Evolutionary conservation across 495 filamentous ascomycete genomes (phyloP), one percentile per base, ranked within the genome.

Genomic region (Penicillium flavigenum): DNA sequence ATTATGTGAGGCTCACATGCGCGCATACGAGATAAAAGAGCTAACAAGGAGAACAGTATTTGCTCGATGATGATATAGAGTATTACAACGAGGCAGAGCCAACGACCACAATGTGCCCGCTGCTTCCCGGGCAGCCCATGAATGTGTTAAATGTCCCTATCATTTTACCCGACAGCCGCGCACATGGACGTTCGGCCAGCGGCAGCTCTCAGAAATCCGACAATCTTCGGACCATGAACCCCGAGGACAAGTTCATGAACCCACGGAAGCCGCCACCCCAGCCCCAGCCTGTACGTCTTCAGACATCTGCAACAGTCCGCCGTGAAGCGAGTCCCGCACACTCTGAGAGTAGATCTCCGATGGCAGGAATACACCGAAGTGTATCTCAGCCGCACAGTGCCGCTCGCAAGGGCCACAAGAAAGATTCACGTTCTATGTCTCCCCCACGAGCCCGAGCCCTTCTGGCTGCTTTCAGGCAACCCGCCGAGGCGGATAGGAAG

Each of bases 61-160:
- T 88, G 63, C 64, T 96, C 39, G 85, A 96, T 70, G 84, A 86
- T 51, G 83, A 88, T 41, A 73, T 84, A 44, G 90, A 96, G 70
- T 80, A 80, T 57, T 84, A 88, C 71, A 89, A 93, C 71, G 73
- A 86, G 22, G 72, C 80, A 11, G 76, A 88, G 63, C 86, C 86
- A 2, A 84, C 82, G 12, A 94, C 92, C 11, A 90, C 83, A 8
- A 71, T 79, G n/a, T 96, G 91, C 64, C 92, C 92, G 19, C 84
- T 92, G 54, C 83, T 94, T 29, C 92, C 92, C 10, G 92, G 92
- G 17, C 92, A 96, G 69, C 81, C 81, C 1, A 83, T 96, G 67
- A 96, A 96, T 66, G 81, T 91, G 19, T 76, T 96, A 26, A 85
- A 87, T 39, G 85, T 96, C 4, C 92, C 92, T 10, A 75, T 86